Base-by-base conservation (phyloP, 2,329 filamentous ascomycete species). In the Dothistroma pini region DNA sequence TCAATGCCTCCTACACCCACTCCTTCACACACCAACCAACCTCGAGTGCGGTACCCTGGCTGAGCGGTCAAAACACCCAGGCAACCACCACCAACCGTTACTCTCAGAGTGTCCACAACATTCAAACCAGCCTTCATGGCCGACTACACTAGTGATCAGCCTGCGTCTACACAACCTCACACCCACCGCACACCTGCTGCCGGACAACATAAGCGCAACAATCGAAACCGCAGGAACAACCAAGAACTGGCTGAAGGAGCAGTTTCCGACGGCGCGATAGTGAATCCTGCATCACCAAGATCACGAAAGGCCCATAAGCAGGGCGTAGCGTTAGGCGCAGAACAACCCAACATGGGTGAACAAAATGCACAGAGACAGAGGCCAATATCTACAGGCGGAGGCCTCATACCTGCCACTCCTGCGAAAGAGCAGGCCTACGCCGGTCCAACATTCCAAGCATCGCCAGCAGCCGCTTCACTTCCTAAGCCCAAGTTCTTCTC, bases 371-470 rank as follows among this genome's bases (percentile, higher is more conserved):
- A 69, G 56, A 69, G 69, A 70, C 71, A 58, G 75, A 74, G 66
- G 67, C 75, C 63, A 68, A 71, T 68, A 52, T 76, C 65, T 82
- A 81, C 70, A 57, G 71, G 76, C 81, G 51, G 75, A 34, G 54
- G 75, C 76, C 32, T 77, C 54, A 69, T 73, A 57, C 72, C 75
- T 44, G 71, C 72, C 51, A 76, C 76, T 8, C 79, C 80, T 35
- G 71, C 74, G 52, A 80, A 85, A 34, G 71, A 74, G 63, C 72
- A 75, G 63, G 87, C 89, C 51, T 99, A 96, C 77, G 95, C 95
- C 44, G 95, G 93, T 14, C 89, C 93, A 35, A 96, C 92, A 5
- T 99, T 97, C 75, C 93, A 97, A 75, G 90, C 92, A 47, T 97
- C 95, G 9, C 95, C 95, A 21, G 93, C 93, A 1, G 89, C 95